Evolutionary conservation across 345 rosid genomes (phyloP), one percentile per base, ranked within the genome.

Genomic region (Microcos paniculata): DNA sequence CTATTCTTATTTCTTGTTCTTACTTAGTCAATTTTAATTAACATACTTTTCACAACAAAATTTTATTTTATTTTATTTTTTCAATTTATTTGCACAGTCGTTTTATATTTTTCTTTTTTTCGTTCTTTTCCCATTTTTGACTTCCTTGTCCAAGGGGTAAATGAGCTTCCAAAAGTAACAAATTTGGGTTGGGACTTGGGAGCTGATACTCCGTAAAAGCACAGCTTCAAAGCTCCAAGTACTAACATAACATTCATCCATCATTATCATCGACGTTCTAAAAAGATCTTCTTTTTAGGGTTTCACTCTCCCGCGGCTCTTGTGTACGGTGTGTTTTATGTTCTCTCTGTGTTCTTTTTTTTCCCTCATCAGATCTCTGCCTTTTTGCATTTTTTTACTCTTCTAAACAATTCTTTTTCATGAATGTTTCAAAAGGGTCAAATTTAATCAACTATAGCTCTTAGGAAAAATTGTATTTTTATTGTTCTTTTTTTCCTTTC

Each of bases 171-270:
- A 35, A 7, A 35, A 35, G 6, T 35, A 3, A 35, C 40, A 35
- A 1, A 3, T 3, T 35, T 3, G 40, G 40, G 40, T 3, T 35
- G 40, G 1, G n/a, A n/a, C n/a, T n/a, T n/a, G n/a, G 55, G n/a
- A 45, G 76, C 66, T 57, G 55, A 57, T 58, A 19, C 45, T 70
- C 73, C 61, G 12, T 10, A 42, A 40, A 38, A 57, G 42, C 66
- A 42, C 76, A 9, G 16, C 57, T 24, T 48, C 24, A 28, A 48
- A 9, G 72, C 57, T 48, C 57, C 18, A 28, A 48, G 42, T 48
- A 15, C 35, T 8, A 23, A 52, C 57, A 8, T 1, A 9, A 42
- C 10, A 8, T 24, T 53, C 23, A 67, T 23, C 42, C 8, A 24
- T 67, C 31, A 21, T 2, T 18, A 7, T 45, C 71, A 21, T 35